Conservation (phyloP, 106 monocot species). For the Chionographis japonica region DNA sequence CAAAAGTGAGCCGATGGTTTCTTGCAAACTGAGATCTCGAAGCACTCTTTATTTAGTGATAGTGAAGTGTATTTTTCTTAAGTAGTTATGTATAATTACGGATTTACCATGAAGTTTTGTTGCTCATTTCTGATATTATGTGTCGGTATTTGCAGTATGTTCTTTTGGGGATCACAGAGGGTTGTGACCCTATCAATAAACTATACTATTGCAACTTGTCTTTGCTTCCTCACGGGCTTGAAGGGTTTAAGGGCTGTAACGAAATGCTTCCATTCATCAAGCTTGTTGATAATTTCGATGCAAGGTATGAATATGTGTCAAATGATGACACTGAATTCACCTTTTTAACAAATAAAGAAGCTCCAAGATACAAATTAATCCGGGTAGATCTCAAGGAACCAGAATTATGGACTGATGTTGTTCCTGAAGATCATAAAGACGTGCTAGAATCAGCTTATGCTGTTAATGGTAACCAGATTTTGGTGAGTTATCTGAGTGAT, state of each 20-base stretch:
- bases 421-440: slow-evolving; percentile 62
- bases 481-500: slow-evolving; percentile 83
- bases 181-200: slow-evolving; percentile 86
- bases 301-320: slow-evolving; percentile 49
- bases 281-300: slow-evolving; percentile 88
- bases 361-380: slow-evolving; percentile 76
- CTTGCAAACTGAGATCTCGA: too few species aligned
- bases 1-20: too few species aligned
- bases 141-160: slow-evolving; percentile 53
- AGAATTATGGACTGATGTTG: slow-evolving; percentile 58
- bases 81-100: too few species aligned
- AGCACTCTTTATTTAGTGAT: too few species aligned
- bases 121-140: too few species aligned
- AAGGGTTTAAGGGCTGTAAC: slow-evolving; percentile 37
- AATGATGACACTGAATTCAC: slow-evolving; percentile 81
- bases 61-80: too few species aligned
- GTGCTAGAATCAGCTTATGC: slow-evolving; percentile 70
- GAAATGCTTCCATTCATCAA: slow-evolving; percentile 74
- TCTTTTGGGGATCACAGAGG: slow-evolving; percentile 48
- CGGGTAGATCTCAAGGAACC: slow-evolving; percentile 64
- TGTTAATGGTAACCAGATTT: slow-evolving; percentile 64
- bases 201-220: slow-evolving; percentile 75
- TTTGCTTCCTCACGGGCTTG: slow-evolving; percentile 55
- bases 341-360: slow-evolving; percentile 84
- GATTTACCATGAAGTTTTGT: too few species aligned